phyloP scores from a whole-genome alignment of 305 asterid genomes.

The Andrographis paniculata region DNA sequence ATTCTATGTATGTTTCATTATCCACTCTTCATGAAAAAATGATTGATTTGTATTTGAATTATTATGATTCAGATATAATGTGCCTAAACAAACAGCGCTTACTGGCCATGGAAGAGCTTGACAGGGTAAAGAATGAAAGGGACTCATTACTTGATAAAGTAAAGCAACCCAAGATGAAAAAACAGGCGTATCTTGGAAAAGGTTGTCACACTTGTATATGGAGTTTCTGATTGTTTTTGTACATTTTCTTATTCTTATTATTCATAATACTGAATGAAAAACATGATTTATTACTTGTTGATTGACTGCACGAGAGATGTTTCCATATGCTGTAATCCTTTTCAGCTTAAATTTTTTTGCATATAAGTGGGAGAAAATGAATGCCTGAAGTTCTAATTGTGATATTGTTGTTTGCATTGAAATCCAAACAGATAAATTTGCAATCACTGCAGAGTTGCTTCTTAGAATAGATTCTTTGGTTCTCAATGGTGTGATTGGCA shows the following conservation, averaged over 20 bases:
- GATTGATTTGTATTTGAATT: constrained; percentile 15
- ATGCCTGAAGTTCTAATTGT: constrained; percentile 12
- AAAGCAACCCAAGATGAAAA: constrained; percentile 41
- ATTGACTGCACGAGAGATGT: not conserved
- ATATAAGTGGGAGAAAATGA: constrained; percentile 4
- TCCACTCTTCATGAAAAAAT: constrained; percentile 3
- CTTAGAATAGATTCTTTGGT: constrained; percentile 78
- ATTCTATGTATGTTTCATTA: constrained; percentile 8
- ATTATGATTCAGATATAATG: constrained; percentile 50
- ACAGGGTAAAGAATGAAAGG: constrained; percentile 46
- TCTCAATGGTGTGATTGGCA: constrained; percentile 50
- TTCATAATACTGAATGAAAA: constrained; percentile 11
- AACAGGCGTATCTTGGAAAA: constrained; percentile 27
- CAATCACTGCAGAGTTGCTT: constrained; percentile 54
- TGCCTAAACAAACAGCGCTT: constrained; percentile 59
- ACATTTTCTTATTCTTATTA: constrained; percentile 7
- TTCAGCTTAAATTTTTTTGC: constrained; percentile 3
- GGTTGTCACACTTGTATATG: constrained; percentile 31
- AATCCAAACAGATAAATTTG: constrained; percentile 39
- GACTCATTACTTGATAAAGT: constrained; percentile 38
- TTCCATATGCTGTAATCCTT: not conserved
- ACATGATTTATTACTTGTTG: constrained; percentile 2
- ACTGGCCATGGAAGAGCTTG: constrained; percentile 67
- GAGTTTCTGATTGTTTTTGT: constrained; percentile 11
- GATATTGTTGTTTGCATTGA: constrained; percentile 5